phyloP scores from a whole-genome alignment of 805 yeast species.

The Ogataea nakhonphanomensis region DNA sequence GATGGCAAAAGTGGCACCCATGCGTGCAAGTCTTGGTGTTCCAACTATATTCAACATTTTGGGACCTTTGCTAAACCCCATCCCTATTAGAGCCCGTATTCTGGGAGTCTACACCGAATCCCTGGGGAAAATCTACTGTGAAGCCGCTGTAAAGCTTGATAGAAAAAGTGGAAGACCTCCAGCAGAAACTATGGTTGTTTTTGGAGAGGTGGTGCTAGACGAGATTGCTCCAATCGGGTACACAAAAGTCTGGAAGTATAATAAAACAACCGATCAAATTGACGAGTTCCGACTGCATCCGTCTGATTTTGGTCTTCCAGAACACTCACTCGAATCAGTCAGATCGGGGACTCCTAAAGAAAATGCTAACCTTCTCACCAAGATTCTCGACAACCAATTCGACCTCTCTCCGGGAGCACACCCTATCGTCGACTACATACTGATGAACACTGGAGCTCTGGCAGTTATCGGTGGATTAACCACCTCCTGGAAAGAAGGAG shows the following conservation, averaged over 20 bases:
- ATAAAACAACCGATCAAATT: conserved; percentile 39
- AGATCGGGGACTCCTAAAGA: conserved; percentile 83
- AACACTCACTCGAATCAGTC: conserved; percentile 65
- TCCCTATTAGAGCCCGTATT: conserved; percentile 72
- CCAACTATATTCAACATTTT: conserved; percentile 92
- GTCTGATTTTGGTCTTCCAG: conserved; percentile 73
- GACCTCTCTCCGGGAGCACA: conserved; percentile 42
- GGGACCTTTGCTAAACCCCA: conserved; percentile 94
- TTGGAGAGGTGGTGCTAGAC: conserved; percentile 89
- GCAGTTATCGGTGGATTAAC: conserved; percentile 75
- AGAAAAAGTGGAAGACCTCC: conserved; percentile 38
- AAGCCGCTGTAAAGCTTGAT: conserved; percentile 68
- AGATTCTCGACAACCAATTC: conserved; percentile 42
- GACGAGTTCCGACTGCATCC: conserved; percentile 53
- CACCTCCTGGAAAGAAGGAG: conserved; percentile 72
- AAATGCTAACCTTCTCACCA: conserved; percentile 61
- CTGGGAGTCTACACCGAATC: conserved; percentile 83
- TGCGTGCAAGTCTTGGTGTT: conserved; percentile 77
- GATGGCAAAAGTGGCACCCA: conserved; percentile 74
- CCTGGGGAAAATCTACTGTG: conserved; percentile 81
- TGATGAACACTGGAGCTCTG: conserved; percentile 84
- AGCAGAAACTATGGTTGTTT: conserved; percentile 75
- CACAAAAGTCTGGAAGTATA: conserved; percentile 71
- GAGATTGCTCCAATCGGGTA: conserved; percentile 89
- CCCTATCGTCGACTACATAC: conserved; percentile 84